Percentiles rank a stretch among this genome's conserved stretches.
Conservation (phyloP, 1,139 yeast genomes). For the Kurtzmaniella natalensis region DNA sequence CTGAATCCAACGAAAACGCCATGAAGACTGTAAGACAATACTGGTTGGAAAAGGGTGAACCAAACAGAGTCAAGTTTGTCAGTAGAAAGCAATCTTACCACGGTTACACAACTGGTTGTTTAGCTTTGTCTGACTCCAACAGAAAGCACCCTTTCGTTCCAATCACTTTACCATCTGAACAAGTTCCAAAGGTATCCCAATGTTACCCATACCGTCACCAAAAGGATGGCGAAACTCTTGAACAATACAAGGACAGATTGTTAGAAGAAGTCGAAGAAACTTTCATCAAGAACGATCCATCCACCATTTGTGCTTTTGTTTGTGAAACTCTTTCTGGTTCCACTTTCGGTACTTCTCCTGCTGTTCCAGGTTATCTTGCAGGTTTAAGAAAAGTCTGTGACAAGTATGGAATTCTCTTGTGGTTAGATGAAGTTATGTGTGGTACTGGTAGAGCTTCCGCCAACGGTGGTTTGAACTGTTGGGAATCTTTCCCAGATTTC, state of each 20-base stretch:
- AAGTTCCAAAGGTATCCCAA: constrained; percentile 42
- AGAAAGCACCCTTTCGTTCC: constrained; percentile 39
- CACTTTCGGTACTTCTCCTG: constrained; percentile 52
- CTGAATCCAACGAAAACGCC: constrained; percentile 58
- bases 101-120: constrained; percentile 55
- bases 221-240: constrained; percentile 42
- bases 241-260: constrained; percentile 43
- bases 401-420: constrained; percentile 53
- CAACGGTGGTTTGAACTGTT: constrained; percentile 38
- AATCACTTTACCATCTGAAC: constrained; percentile 35
- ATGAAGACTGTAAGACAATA: constrained; percentile 54
- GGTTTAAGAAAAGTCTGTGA: constrained; percentile 50
- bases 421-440: constrained; percentile 63
- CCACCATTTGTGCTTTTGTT: constrained; percentile 50
- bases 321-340: constrained; percentile 58
- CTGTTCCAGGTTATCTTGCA: constrained; percentile 53
- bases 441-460: constrained; percentile 48
- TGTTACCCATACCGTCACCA: constrained; percentile 48
- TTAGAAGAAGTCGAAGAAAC: constrained; percentile 44
- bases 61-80: constrained; percentile 45
- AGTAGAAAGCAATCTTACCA: constrained; percentile 54
- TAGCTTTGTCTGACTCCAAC: constrained; percentile 43
- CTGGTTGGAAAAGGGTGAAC: constrained; percentile 46
- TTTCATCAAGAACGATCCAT: constrained; percentile 46
- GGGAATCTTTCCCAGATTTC: constrained; percentile 40